These are phyloP conservation scores for Chrysosporium queenslandicum DNA, from an alignment of 2,329 filamentous ascomycete species.

Conservation along the genomic window DNA sequence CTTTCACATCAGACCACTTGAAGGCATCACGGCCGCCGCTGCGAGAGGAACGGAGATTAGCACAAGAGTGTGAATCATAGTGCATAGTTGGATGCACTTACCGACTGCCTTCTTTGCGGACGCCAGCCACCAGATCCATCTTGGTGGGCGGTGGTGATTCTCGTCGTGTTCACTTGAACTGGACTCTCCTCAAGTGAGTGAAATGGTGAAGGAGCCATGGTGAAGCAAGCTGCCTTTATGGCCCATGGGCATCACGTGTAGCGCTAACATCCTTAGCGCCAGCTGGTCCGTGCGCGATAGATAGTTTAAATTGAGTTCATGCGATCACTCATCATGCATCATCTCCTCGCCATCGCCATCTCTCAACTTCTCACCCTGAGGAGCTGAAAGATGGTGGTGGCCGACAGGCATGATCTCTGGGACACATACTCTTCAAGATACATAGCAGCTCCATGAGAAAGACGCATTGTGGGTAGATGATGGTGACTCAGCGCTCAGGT, in stretches of 20 bases:
- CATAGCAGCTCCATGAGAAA: not conserved
- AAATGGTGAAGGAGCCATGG: not conserved
- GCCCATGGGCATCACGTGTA: not conserved
- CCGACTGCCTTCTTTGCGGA: constrained; percentile 80
- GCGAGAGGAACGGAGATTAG: constrained; percentile 2
- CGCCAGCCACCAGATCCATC: constrained; percentile 89
- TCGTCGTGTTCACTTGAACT: not conserved
- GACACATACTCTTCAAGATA: not conserved
- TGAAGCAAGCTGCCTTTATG: not conserved
- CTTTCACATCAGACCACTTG: constrained; percentile 90
- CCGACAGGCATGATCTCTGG: not conserved
- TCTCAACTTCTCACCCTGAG: not conserved
- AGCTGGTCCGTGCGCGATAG: not conserved
- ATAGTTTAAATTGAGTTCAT: not conserved
- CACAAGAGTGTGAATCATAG: not conserved
- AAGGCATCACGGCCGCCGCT: constrained; percentile 85
- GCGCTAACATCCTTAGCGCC: not conserved
- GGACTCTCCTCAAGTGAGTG: not conserved
- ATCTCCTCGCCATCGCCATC: not conserved
- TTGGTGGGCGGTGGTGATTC: constrained; percentile 12
- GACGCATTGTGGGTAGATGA: not conserved
- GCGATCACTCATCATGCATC: not conserved
- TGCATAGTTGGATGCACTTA: constrained; percentile 27
- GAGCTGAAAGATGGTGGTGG: not conserved
- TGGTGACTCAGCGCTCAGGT: not conserved